These are phyloP conservation scores for Xylaria sp. DNA, from an alignment of 2,329 filamentous ascomycete genomes.

Conservation along the genomic window DNA sequence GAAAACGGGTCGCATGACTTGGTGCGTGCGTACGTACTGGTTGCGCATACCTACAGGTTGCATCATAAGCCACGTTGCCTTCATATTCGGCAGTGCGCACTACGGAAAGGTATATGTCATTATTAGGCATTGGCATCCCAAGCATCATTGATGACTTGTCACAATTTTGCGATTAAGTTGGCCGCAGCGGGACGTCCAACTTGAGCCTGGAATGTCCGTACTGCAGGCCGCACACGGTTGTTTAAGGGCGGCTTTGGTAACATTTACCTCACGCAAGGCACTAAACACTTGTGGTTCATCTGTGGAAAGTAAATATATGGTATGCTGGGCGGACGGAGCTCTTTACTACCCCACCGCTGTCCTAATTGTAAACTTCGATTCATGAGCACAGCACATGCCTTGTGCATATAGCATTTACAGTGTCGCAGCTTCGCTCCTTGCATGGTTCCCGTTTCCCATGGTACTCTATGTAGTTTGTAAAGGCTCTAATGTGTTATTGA, in stretches of 20 bases:
- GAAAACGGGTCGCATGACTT: slow-evolving; percentile 32
- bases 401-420: background rate
- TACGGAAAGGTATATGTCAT: slow-evolving; percentile 3
- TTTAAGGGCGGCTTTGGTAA: slow-evolving; percentile 13
- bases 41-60: slow-evolving; percentile 13
- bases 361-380: slow-evolving; percentile 4
- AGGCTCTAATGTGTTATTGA: too few species aligned
- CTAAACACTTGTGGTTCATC: slow-evolving; percentile 1
- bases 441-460: background rate
- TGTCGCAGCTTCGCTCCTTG: background rate
- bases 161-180: slow-evolving; percentile 3
- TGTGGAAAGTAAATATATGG: background rate
- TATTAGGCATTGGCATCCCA: slow-evolving; percentile 20
- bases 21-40: slow-evolving; percentile 6
- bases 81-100: slow-evolving; percentile 38
- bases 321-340: background rate
- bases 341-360: too few species aligned
- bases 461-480: background rate
- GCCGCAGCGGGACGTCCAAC: background rate
- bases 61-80: slow-evolving; percentile 11
- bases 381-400: background rate
- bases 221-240: slow-evolving; percentile 5
- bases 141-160: background rate
- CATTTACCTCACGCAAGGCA: background rate
- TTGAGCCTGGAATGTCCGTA: background rate